phyloP scores from a whole-genome alignment of 2,329 filamentous ascomycete genomes.

The Calonectria pauciramosa region DNA sequence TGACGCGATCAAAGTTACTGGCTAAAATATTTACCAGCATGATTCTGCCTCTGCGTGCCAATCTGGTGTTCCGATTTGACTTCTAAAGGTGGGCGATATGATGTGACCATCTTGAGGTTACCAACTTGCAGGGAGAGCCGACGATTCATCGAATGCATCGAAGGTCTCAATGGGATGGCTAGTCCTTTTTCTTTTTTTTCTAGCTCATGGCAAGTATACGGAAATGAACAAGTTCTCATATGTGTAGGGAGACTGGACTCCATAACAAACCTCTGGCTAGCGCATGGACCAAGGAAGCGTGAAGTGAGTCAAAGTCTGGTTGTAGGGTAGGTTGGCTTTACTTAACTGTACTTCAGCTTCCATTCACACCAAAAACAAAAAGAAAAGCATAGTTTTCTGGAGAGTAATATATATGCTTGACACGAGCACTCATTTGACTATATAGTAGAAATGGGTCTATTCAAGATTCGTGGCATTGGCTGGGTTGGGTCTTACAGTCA shows the following conservation, averaged over 20 bases:
- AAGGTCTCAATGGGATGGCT: background rate
- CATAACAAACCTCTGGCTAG: background rate
- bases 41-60: background rate
- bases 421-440: rapidly evolving
- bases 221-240: background rate
- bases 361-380: background rate
- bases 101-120: background rate
- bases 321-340: background rate
- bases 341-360: background rate
- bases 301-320: background rate
- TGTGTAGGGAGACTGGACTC: background rate
- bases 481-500: background rate
- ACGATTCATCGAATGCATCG: background rate
- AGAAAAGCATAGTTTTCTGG: background rate
- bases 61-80: background rate
- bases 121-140: too few relatives aligned
- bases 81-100: background rate
- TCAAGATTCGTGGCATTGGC: background rate
- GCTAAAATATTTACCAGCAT: background rate
- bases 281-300: background rate
- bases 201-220: background rate
- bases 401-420: background rate
- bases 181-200: background rate
- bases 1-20: background rate
- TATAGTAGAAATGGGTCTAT: background rate